A percentile compares a stretch with the other conserved stretches of the same genome.
Evolutionary conservation across 805 yeast species (phyloP).

Genomic region (Wickerhamiella domercqiae): DNA sequence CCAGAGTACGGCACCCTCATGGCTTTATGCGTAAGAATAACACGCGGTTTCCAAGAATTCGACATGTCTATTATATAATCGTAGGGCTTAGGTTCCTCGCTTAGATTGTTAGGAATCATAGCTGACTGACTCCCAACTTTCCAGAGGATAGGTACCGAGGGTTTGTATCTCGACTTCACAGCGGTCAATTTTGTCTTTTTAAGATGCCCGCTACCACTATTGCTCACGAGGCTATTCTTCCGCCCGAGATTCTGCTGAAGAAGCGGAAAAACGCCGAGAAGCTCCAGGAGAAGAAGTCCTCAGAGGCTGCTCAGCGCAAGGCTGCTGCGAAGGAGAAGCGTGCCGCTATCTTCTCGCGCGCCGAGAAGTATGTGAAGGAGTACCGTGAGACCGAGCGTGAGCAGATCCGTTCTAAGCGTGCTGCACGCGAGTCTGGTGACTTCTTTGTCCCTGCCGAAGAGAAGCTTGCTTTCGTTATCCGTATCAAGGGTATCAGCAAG

Average conservation of each 20-base stretch:
- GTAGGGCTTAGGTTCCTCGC: no score
- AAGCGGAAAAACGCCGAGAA: slow-evolving; percentile 43
- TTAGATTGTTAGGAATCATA: no score
- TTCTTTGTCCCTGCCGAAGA: slow-evolving; percentile 91
- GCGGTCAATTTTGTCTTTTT: no score
- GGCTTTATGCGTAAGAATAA: no score
- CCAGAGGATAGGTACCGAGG: no score
- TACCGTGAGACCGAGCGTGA: slow-evolving; percentile 87
- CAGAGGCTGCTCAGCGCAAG: slow-evolving; percentile 30
- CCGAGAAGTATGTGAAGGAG: slow-evolving; percentile 92
- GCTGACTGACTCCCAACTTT: no score
- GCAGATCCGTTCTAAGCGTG: slow-evolving; percentile 66
- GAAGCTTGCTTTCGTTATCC: slow-evolving; percentile 86
- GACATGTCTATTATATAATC: no score
- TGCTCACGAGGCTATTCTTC: slow-evolving; percentile 20
- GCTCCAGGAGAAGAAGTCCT: slow-evolving; percentile 40
- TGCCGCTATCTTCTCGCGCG: slow-evolving; percentile 68
- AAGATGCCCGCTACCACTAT: slow-evolving; percentile 10
- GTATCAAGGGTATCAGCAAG: slow-evolving; percentile 99
- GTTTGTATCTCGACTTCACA: no score
- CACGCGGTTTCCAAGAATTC: no score
- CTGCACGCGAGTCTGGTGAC: slow-evolving; percentile 79
- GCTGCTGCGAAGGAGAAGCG: slow-evolving; percentile 22
- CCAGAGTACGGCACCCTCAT: no score
- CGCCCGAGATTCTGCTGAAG: slow-evolving; percentile 46